A percentile compares a stretch with the other conserved stretches of the same genome.
Conservation (phyloP, 2,329 filamentous ascomycete species). For the Paecilomyces sp. region DNA sequence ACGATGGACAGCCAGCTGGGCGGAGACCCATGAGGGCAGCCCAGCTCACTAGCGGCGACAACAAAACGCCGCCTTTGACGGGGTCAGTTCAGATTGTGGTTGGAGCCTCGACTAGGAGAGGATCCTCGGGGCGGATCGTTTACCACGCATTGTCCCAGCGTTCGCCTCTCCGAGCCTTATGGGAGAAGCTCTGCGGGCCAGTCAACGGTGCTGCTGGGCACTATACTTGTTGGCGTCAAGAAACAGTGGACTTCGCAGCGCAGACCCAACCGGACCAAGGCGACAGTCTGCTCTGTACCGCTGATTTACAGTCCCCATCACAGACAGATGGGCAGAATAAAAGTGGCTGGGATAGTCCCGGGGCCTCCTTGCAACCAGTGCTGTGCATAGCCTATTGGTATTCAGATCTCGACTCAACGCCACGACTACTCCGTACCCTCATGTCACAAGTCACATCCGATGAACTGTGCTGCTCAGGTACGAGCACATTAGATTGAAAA, state of each 20-base stretch:
- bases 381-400: not conserved
- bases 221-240: not conserved
- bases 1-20: slow-evolving; percentile 7
- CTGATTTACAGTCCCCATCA: not conserved
- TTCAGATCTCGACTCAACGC: not conserved
- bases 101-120: not conserved
- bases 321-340: not conserved
- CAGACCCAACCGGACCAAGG: not conserved
- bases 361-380: not conserved
- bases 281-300: not conserved
- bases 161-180: not conserved
- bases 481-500: not conserved
- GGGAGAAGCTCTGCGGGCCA: not conserved
- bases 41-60: slow-evolving; percentile 13
- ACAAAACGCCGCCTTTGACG: slow-evolving; percentile 1
- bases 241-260: not conserved
- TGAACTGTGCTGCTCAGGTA: not conserved
- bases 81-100: not conserved
- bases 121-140: slow-evolving; percentile 2
- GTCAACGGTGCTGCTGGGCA: slow-evolving; percentile 6
- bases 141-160: not conserved
- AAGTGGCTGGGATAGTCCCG: not conserved
- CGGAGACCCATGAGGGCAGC: slow-evolving; percentile 15
- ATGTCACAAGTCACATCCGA: not conserved
- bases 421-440: not conserved